Evolutionary conservation across 1,139 yeast genomes (phyloP).

Genomic region (Taphrina flavorubra): DNA sequence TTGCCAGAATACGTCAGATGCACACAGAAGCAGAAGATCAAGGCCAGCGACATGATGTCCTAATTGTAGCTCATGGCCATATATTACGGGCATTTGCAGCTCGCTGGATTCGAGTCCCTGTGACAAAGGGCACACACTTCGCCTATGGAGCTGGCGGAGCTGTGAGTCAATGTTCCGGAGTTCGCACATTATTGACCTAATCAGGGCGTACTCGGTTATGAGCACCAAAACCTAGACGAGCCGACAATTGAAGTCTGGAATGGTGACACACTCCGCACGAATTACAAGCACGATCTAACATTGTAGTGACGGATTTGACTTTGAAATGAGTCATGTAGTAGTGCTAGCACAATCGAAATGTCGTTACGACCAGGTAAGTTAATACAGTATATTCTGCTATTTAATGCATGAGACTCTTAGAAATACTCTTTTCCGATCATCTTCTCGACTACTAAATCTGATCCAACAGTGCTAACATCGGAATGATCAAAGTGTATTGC

Average conservation of each 20-base stretch:
- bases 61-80: conserved; percentile 93
- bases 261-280: neutral
- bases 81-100: conserved; percentile 87
- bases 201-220: conserved; percentile 78
- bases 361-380: no score
- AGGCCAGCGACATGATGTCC: conserved; percentile 67
- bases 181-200: neutral
- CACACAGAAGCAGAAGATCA: conserved; percentile 67
- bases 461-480: no score
- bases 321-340: neutral
- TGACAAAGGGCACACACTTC: conserved; percentile 73
- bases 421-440: no score
- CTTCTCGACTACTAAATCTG: no score
- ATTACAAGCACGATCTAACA: neutral
- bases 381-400: no score
- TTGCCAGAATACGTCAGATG: conserved; percentile 59
- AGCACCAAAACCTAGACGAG: conserved; percentile 80
- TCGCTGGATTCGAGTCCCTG: conserved; percentile 73
- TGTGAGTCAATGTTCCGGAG: conserved; percentile 51
- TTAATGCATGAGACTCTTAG: no score
- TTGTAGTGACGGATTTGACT: conserved; percentile 18
- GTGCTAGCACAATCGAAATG: no score
- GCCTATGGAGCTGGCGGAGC: conserved; percentile 94
- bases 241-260: conserved; percentile 41
- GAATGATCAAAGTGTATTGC: no score